Conservation (phyloP, 1,139 yeast genomes). For the Meyerozyma smithsonii region DNA sequence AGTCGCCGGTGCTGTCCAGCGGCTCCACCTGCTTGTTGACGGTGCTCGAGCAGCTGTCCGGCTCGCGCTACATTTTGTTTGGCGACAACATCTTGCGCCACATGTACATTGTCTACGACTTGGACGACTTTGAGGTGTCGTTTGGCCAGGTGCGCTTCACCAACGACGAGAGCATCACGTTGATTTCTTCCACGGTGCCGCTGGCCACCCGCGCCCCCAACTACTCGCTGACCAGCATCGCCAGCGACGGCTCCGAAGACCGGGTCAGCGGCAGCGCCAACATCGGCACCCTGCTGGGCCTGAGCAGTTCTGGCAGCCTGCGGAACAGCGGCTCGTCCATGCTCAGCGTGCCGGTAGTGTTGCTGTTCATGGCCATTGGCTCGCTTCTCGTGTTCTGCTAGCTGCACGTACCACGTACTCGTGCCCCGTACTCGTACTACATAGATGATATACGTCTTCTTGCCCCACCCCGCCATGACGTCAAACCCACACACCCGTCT, state of each 20-base stretch:
- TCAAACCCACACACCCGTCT: neutral
- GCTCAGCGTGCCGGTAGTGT: neutral
- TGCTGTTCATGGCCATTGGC: neutral
- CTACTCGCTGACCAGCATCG: constrained; percentile 24
- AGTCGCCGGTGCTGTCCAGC: constrained; percentile 2
- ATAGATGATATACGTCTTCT: neutral
- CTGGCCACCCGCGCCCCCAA: constrained; percentile 37
- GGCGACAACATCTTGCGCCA: constrained; percentile 75
- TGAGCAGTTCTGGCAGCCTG: neutral
- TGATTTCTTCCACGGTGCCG: constrained; percentile 39
- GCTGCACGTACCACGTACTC: too few species aligned
- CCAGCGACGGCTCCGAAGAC: neutral
- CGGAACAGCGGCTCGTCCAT: neutral
- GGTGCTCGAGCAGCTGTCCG: neutral
- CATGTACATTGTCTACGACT: constrained; percentile 75
- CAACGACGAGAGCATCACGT: constrained; percentile 38
- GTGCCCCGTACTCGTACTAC: neutral
- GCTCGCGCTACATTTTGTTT: constrained; percentile 5
- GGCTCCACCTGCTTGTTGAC: neutral
- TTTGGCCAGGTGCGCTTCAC: constrained; percentile 55
- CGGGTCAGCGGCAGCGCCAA: neutral
- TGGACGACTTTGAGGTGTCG: constrained; percentile 59
- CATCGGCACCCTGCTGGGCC: neutral
- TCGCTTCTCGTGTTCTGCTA: neutral
- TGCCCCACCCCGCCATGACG: neutral